phyloP scores from a whole-genome alignment of 805 yeast species.

The Torulaspora quercuum region DNA sequence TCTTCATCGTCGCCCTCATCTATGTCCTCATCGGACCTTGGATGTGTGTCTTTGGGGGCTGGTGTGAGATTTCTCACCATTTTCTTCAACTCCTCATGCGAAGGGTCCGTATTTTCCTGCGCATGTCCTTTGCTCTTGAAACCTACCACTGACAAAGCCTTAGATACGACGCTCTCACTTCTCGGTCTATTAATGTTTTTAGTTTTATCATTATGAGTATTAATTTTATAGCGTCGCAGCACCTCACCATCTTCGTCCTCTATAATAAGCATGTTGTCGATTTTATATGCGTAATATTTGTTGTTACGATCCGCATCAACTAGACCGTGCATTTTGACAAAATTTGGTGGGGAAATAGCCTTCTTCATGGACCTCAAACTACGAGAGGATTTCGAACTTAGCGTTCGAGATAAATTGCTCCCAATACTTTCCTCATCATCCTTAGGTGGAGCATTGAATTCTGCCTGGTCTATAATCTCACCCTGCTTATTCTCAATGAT shows the following conservation, averaged over 20 bases:
- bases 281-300: constrained; percentile 64
- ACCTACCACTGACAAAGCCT: constrained; percentile 56
- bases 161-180: constrained; percentile 38
- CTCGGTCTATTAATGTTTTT: constrained; percentile 12
- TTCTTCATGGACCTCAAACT: constrained; percentile 34
- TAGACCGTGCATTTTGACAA: constrained; percentile 22
- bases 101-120: background rate
- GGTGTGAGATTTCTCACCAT: constrained; percentile 22
- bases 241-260: constrained; percentile 93
- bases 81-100: constrained; percentile 9
- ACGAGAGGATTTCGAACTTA: constrained; percentile 26
- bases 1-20: constrained; percentile 24
- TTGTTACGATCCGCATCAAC: constrained; percentile 20
- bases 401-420: constrained; percentile 13
- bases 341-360: constrained; percentile 23
- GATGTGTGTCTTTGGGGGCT: constrained; percentile 12
- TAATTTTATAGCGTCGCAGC: constrained; percentile 74
- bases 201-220: constrained; percentile 43
- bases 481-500: constrained; percentile 83
- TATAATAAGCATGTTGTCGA: constrained; percentile 72
- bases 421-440: constrained; percentile 29
- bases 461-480: constrained; percentile 63
- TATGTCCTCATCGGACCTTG: constrained; percentile 14
- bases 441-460: constrained; percentile 30
- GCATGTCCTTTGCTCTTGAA: constrained; percentile 33